Evolutionary conservation across 495 filamentous ascomycete species (phyloP), one percentile per base, ranked within the genome.

Genomic region (Evansstolkia leycettana): DNA sequence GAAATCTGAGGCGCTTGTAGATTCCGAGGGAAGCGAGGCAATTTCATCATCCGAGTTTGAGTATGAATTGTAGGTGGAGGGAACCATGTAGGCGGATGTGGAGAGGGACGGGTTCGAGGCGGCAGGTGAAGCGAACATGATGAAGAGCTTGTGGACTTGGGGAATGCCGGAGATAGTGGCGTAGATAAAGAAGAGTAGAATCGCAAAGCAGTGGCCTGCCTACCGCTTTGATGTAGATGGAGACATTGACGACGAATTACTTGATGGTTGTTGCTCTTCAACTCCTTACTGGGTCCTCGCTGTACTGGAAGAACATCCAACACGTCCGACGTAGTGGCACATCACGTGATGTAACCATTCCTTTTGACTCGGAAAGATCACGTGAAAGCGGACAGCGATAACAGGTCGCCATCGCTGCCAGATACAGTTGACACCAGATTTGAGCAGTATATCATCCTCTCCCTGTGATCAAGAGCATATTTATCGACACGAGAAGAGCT

Each of bases 1-100:
- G 31, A 67, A 65, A 36, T 67, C 62, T 35, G 78, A 75, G 24
- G 66, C 63, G 17, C 70, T 63, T 43, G 74, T 80, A 24, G 77
- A 70, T 39, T 76, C 72, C 31, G 83, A 88, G 24, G 84, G 80
- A 2, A 92, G 70, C 10, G 84, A 90, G 41, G 84, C 80, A 49
- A 87, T 52, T 3, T 87, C 83, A 41, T 84, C 79, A 32, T 73
- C 65, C 36, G 71, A 69, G 41, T 58, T 55, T 31, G 47, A 50
- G 41, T 59, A 58, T 40, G 57, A 51, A 46, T 49, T 46, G 45
- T 61, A 49, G 15, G 34, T 32, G 29, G 64, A 57, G 24, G 64
- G 51, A 24, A 62, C 45, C 46, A 63, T 57, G 50, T 64, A 62
- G 31, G 58, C 43, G 19, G 61, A 65, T 42, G 64, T 49, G 33